phyloP scores from a whole-genome alignment of 2,329 filamentous ascomycete species.

The Penicillium sp. region DNA sequence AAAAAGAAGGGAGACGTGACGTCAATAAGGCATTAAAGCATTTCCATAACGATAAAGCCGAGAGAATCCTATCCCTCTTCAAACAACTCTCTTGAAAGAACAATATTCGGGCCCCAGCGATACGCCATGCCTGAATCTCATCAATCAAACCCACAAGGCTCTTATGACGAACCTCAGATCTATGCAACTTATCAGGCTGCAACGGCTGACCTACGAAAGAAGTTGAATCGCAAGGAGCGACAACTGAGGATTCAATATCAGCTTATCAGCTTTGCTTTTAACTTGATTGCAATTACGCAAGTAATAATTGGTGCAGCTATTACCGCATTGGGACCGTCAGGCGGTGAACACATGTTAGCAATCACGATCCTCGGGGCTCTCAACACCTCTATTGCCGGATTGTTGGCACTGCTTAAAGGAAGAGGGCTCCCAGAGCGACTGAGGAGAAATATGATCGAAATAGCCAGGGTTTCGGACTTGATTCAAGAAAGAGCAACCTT shows the following conservation, averaged over 20 bases:
- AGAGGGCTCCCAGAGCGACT: conserved; percentile 12
- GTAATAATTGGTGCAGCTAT: conserved; percentile 8
- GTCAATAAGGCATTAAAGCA: too few species aligned
- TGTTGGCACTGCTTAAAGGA: conserved; percentile 10
- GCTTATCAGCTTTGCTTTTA: background rate
- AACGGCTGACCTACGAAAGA: background rate
- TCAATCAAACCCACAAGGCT: too few species aligned
- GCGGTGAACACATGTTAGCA: conserved; percentile 5
- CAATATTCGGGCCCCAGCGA: too few species aligned
- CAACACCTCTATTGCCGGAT: conserved; percentile 9
- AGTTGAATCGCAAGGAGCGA: background rate
- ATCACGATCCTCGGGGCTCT: conserved; percentile 10
- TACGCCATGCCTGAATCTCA: too few species aligned
- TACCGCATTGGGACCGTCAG: conserved; percentile 10
- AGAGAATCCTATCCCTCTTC: too few species aligned
- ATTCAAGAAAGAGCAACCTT: conserved; percentile 1
- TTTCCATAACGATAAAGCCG: too few species aligned
- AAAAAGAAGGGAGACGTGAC: too few species aligned
- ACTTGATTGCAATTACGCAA: conserved; percentile 7
- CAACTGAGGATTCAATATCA: background rate
- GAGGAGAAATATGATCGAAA: conserved; percentile 3
- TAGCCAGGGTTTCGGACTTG: conserved; percentile 3
- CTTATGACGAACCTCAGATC: background rate
- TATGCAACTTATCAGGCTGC: background rate
- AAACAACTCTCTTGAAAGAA: too few species aligned